phyloP scores from a whole-genome alignment of 495 filamentous ascomycete species.

The Astrocystis sublimbata region DNA sequence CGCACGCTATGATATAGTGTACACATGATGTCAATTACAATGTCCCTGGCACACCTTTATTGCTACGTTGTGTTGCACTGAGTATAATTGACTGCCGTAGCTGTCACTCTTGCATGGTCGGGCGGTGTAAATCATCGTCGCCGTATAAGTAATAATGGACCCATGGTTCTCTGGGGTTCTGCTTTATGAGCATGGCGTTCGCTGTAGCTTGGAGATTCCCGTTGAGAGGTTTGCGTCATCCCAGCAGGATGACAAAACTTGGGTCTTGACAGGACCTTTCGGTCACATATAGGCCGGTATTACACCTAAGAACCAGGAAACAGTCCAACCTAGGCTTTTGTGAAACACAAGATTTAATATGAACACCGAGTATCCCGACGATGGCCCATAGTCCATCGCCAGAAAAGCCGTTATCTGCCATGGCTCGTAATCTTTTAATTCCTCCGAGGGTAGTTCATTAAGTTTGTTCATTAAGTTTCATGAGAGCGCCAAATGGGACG shows the following conservation, averaged over 20 bases:
- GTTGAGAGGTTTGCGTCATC: constrained; percentile 6
- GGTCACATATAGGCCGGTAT: not conserved
- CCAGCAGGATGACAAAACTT: not conserved
- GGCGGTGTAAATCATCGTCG: not conserved
- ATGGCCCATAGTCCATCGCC: not conserved
- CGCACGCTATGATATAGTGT: constrained; percentile 2
- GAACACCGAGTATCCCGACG: constrained; percentile 3
- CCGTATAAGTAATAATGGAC: not conserved
- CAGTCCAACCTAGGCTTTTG: not conserved
- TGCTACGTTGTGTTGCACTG: not conserved
- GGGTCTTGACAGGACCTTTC: not conserved
- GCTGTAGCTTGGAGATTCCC: not conserved
- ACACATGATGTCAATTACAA: constrained; percentile 4
- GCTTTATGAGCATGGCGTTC: not conserved
- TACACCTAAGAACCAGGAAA: not conserved
- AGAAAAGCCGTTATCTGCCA: not conserved
- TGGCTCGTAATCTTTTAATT: constrained; percentile 1
- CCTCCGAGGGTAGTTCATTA: not conserved
- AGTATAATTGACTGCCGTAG: not conserved
- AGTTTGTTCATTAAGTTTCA: constrained; percentile 7
- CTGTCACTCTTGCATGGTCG: not conserved
- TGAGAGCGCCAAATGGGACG: constrained; percentile 17
- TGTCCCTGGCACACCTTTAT: not conserved
- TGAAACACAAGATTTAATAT: not conserved
- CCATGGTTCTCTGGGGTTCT: not conserved